A percentile compares a stretch with the other conserved stretches of the same genome.
Evolutionary conservation across 805 yeast species (phyloP).

Genomic region (Cyberlindnera maclurae): DNA sequence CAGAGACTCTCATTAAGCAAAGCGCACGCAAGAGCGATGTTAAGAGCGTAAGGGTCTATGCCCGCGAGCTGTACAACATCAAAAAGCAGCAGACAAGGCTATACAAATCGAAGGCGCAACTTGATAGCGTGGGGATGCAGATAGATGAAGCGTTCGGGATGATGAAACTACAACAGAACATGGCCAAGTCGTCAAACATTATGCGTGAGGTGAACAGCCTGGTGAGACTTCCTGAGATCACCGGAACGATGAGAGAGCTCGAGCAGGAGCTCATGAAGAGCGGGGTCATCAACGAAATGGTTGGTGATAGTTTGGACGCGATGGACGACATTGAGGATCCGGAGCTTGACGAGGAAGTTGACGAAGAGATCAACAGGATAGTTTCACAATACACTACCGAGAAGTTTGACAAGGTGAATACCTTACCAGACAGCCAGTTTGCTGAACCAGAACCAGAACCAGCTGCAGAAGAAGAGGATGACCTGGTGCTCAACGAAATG

Average conservation of each 20-base stretch:
- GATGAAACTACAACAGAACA: constrained; percentile 73
- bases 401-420: constrained; percentile 32
- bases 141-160: constrained; percentile 87
- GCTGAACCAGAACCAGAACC: constrained; percentile 19
- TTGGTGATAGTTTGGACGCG: constrained; percentile 78
- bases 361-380: constrained; percentile 57
- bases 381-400: constrained; percentile 38
- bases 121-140: constrained; percentile 82
- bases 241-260: constrained; percentile 76
- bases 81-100: constrained; percentile 69
- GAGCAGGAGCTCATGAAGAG: constrained; percentile 81
- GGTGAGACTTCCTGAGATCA: constrained; percentile 71
- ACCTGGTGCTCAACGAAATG: constrained; percentile 75
- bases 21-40: constrained; percentile 72
- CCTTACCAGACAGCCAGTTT: constrained; percentile 25
- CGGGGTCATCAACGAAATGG: constrained; percentile 90
- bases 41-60: constrained; percentile 70
- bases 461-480: constrained; percentile 47
- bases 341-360: constrained; percentile 59
- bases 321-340: constrained; percentile 59
- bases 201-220: constrained; percentile 86
- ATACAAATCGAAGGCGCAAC: constrained; percentile 74
- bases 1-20: constrained; percentile 66
- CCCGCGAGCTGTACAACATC: constrained; percentile 70
- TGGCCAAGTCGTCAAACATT: constrained; percentile 68